Conservation (phyloP, 768 basidiomycete species). For the Podaxis rugospora region DNA sequence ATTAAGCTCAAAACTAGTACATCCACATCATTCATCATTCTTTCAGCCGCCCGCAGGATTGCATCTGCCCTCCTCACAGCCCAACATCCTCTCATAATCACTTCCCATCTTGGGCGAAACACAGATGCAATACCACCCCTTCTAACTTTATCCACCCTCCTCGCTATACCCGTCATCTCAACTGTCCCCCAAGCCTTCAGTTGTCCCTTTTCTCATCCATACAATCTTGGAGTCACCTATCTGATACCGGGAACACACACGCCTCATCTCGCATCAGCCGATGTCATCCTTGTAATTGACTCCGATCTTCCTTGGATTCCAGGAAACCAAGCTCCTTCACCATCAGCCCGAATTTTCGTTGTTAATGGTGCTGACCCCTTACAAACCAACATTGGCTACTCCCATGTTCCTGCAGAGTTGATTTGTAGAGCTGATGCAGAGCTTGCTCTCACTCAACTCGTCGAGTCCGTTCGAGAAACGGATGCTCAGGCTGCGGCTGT, state of each 20-base stretch:
- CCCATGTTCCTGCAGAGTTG: conserved; percentile 52
- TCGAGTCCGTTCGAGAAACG: conserved; percentile 27
- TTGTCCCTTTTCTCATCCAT: conserved; percentile 53
- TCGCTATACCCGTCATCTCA: conserved; percentile 52
- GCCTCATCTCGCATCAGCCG: conserved; percentile 45
- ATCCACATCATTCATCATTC: neutral
- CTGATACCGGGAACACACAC: conserved; percentile 41
- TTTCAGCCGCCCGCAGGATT: conserved; percentile 34
- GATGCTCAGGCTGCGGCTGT: conserved; percentile 19
- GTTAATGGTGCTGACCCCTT: conserved; percentile 63
- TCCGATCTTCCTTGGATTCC: conserved; percentile 65
- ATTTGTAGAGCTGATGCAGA: conserved; percentile 55
- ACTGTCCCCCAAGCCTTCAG: conserved; percentile 48
- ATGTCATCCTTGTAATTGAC: conserved; percentile 64
- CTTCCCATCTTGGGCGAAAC: conserved; percentile 59
- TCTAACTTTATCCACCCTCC: conserved; percentile 39
- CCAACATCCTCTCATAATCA: conserved; percentile 56
- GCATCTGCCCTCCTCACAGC: conserved; percentile 45
- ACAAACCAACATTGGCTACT: conserved; percentile 43
- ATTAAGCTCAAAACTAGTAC: too few relatives aligned
- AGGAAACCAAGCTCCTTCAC: conserved; percentile 36
- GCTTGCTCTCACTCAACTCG: conserved; percentile 46
- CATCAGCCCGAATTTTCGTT: conserved; percentile 49
- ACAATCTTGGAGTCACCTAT: conserved; percentile 49
- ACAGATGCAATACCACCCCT: conserved; percentile 41